Evolutionary conservation across 345 rosid genomes (phyloP), one percentile per base, ranked within the genome.

Genomic region (Linum usitatissimum): DNA sequence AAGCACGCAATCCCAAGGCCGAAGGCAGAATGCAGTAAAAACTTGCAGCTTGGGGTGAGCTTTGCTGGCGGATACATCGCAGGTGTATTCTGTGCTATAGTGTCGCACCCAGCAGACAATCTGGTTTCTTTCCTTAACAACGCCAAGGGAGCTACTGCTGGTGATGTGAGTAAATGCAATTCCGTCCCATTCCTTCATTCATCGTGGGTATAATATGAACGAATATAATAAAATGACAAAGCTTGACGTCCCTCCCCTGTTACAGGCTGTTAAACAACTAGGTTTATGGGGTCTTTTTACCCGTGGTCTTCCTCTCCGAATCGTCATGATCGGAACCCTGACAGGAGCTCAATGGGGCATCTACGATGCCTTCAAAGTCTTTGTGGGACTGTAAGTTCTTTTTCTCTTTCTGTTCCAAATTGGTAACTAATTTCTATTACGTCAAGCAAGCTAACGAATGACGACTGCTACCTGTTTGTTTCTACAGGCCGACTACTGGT

Each of bases 61-160:
- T 90, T 86, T 69, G 99, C 95, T 5, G 97, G 96, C 62, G 97
- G 99, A 60, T 94, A 94, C 36, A 62, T 85, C 59, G 98, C 98
- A 56, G 97, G 98, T 62, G 87, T 92, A 21, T 75, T 92, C 64
- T 92, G 98, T 69, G 91, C 98, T 13, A 53, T 85, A 30, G 93
- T 92, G 54, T 92, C 96, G 28, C 96, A 92, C 60, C 99, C 97
- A 28, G 99, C 99, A 1, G 99, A 94, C 69, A 90, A 90, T 74
- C 85, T 94, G 0, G 97, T 94, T 67, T 90, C 96, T 3, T 94
- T 88, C 89, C 96, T 94, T 71, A 94, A 90, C 84, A 94, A 90
- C 53, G 87, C 99, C 18, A 94, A 86, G 75, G 99, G 97, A 19
- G 99, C 99, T 57, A 87, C 99, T 21, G 91, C 84, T 58, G 95